Base-by-base conservation (phyloP, 805 yeast species). In the Kuraishia hungarica region DNA sequence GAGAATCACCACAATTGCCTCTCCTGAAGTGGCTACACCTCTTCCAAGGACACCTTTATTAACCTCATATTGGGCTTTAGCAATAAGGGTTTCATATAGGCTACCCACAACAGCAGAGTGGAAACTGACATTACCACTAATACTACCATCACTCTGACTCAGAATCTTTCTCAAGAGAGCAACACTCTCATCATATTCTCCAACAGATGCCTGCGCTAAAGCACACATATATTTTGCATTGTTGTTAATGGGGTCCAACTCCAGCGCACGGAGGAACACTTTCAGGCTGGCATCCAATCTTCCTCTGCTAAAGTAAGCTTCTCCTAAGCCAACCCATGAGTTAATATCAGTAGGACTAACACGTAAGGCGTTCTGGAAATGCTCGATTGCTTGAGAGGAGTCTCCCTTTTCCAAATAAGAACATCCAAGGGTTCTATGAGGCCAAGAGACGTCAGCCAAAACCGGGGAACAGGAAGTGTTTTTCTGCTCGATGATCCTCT, bases 281-380 rank as follows among this genome's bases (percentile, higher is more conserved):
- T 88, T 91, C 10, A 80, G 75, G 0, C 97, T 89, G 2, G 98
- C 96, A 55, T 89, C 92, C 50, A 86, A 73, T 58, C 97, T 77
- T 1, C 99, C 99, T 67, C 94, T 82, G 24, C 83, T 80, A 54
- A 79, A 74, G 67, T 94, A 94, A 0, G 97, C 93, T 67, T 94
- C 98, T n/a, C 99, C 99, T n/a, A 94, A 73, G 0, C 97, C 97
- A 28, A 87, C 75, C 97, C 98, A 93, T 1, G 96, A 86, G 59
- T 88, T 86, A 1, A 80, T 66, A 68, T 94, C 97, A 54, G 64
- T 59, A 0, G 86, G 73, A 49, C 83, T 73, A 59, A 87, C 72
- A 58, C 97, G 77, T 52, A 94, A 73, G 1, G 97, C 91, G 26
- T 84, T 80, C 68, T 94, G 99, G 65, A 89, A 91, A 81, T 88